These are phyloP conservation scores for Gymnopus androsaceus DNA, from an alignment of 1,284 basidiomycete genomes.

Conservation along the genomic window DNA sequence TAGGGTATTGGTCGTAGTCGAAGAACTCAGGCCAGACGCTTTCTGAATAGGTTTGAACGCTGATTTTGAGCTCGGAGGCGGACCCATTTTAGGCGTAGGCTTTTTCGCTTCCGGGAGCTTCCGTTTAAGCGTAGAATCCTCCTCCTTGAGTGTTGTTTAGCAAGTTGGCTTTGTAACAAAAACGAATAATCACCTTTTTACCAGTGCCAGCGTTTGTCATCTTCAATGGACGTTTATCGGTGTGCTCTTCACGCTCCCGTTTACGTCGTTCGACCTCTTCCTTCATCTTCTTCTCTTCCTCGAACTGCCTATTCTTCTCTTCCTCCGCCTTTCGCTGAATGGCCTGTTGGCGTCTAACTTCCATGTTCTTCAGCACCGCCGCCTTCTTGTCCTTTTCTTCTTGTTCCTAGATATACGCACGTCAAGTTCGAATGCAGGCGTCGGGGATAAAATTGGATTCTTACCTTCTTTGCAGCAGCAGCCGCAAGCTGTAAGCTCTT, in stretches of 20 bases:
- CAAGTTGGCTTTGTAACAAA: neutral
- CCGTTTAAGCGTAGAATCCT: conserved; percentile 71
- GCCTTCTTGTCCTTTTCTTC: conserved; percentile 82
- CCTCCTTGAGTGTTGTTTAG: conserved; percentile 41
- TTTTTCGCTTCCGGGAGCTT: conserved; percentile 56
- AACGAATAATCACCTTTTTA: conserved; percentile 54
- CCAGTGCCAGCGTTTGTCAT: conserved; percentile 24
- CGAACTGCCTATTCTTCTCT: conserved; percentile 61
- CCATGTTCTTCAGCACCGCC: conserved; percentile 74
- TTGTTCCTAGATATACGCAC: conserved; percentile 65
- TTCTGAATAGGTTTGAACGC: conserved; percentile 44
- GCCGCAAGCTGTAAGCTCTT: conserved; percentile 85
- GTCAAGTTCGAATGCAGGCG: conserved; percentile 8
- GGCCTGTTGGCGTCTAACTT: conserved; percentile 70
- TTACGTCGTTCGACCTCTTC: conserved; percentile 73
- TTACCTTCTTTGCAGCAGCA: conserved; percentile 82
- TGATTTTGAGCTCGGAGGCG: conserved; percentile 51
- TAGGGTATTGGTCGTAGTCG: conserved; percentile 27
- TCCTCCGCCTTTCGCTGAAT: conserved; percentile 79
- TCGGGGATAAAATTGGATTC: conserved; percentile 7
- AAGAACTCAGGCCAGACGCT: conserved; percentile 24
- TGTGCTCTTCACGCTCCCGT: conserved; percentile 73
- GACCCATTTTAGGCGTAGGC: conserved; percentile 12
- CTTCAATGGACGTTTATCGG: conserved; percentile 61
- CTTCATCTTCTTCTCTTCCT: conserved; percentile 70